Evolutionary conservation across 257 asterid genomes (phyloP).

Genomic region (Mentha longifolia): DNA sequence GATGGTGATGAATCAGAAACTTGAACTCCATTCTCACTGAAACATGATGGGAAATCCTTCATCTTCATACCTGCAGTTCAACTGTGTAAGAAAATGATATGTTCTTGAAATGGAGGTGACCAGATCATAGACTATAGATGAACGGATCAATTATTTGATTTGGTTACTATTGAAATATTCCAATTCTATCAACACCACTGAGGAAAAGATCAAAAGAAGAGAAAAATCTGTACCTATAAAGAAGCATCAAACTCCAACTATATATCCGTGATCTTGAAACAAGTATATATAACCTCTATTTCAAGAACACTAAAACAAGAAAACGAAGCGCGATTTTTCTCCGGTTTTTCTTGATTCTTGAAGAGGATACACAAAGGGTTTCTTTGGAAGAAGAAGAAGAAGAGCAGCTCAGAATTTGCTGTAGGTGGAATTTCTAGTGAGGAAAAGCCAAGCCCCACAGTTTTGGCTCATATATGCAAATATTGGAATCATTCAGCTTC

Average conservation of each 20-base stretch:
- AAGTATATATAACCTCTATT: not conserved
- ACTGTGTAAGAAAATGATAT: no score
- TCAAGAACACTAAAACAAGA: not conserved
- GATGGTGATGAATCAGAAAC: conserved; percentile 51
- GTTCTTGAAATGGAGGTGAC: not conserved
- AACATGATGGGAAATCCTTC: conserved; percentile 87
- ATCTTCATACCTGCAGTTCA: conserved; percentile 27
- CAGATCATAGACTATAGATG: not conserved
- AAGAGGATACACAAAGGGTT: not conserved
- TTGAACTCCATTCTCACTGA: conserved; percentile 77
- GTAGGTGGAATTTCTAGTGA: not conserved
- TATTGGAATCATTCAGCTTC: conserved; percentile 26
- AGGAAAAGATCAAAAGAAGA: not conserved
- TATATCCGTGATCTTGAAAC: not conserved
- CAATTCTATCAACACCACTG: not conserved
- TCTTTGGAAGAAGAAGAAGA: conserved; percentile 19
- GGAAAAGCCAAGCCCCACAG: conserved; percentile 36
- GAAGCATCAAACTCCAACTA: conserved; percentile 11
- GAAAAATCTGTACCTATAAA: conserved; percentile 19
- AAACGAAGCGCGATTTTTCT: not conserved
- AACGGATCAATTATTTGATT: not conserved
- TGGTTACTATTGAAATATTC: no score
- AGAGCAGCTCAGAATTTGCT: conserved; percentile 12
- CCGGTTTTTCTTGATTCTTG: not conserved
- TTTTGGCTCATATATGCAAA: conserved; percentile 34